A percentile compares a stretch with the other conserved stretches of the same genome.
Evolutionary conservation across 805 yeast species (phyloP).

Genomic region (Helenozyma rhizophorensis): DNA sequence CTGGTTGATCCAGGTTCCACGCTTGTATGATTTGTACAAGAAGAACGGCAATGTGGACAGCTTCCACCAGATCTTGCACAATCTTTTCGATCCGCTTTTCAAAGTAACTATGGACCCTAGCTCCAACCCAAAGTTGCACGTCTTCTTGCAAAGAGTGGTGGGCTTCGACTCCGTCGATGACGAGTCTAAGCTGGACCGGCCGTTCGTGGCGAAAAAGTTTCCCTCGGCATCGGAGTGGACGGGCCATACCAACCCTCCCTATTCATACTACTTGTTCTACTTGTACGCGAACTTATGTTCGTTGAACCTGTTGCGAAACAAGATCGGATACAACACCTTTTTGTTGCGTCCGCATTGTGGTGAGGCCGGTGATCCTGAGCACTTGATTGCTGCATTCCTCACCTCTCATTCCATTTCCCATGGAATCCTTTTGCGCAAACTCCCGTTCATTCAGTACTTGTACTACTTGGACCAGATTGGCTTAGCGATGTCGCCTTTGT

Average conservation of each 20-base stretch:
- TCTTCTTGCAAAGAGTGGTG: slow-evolving; percentile 87
- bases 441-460: slow-evolving; percentile 91
- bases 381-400: slow-evolving; percentile 82
- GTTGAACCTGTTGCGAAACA: slow-evolving; percentile 76
- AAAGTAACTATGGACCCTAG: slow-evolving; percentile 85
- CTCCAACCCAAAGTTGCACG: slow-evolving; percentile 84
- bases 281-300: slow-evolving; percentile 82
- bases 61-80: slow-evolving; percentile 74
- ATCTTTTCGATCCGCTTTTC: slow-evolving; percentile 82
- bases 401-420: slow-evolving; percentile 92
- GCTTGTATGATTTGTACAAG: slow-evolving; percentile 87
- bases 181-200: slow-evolving; percentile 86
- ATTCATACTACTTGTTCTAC: slow-evolving; percentile 90
- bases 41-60: slow-evolving; percentile 61
- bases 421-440: slow-evolving; percentile 87
- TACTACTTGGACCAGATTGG: slow-evolving; percentile 94
- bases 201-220: slow-evolving; percentile 66
- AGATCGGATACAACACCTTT: slow-evolving; percentile 77
- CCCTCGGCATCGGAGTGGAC: slow-evolving; percentile 89
- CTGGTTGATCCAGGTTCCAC: slow-evolving; percentile 94
- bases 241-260: slow-evolving; percentile 83
- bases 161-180: slow-evolving; percentile 99
- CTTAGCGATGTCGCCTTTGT: slow-evolving; percentile 96
- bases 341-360: slow-evolving; percentile 98
- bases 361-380: slow-evolving; percentile 99